Percentiles rank a stretch among this genome's conserved stretches.
Conservation (phyloP, 2,329 filamentous ascomycete species). For the Mycosphaerella arachidis region DNA sequence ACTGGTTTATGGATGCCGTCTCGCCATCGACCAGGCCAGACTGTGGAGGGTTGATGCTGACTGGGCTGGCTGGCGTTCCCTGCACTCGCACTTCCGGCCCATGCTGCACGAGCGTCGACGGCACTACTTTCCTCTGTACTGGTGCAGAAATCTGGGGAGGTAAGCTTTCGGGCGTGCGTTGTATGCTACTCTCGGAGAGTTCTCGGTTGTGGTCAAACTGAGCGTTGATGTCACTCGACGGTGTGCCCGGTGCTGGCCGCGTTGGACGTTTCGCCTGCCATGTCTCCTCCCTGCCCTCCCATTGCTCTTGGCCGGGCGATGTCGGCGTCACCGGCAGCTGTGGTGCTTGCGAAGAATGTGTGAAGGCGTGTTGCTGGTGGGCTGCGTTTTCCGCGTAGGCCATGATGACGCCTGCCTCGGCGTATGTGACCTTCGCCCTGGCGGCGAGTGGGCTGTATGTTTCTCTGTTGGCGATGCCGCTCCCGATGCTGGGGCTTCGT, state of each 20-base stretch:
- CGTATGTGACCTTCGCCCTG: background rate
- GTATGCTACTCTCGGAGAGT: slow-evolving; percentile 16
- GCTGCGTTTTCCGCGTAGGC: slow-evolving; percentile 3
- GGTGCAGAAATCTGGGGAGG: slow-evolving; percentile 5
- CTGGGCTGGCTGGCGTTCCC: slow-evolving; percentile 31
- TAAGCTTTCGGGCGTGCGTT: slow-evolving; percentile 4
- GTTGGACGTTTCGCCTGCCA: background rate
- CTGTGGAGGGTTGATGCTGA: slow-evolving; percentile 31
- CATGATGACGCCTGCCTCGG: slow-evolving; percentile 1
- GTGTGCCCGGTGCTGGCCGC: slow-evolving; percentile 8
- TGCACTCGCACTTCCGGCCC: slow-evolving; percentile 30
- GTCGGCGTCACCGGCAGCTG: slow-evolving; percentile 3
- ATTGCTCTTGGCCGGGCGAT: slow-evolving; percentile 6
- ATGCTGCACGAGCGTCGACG: slow-evolving; percentile 2
- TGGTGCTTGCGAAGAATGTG: background rate
- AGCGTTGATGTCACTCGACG: slow-evolving; percentile 4
- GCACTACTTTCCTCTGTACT: background rate
- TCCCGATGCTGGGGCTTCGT: background rate
- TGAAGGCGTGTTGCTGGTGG: slow-evolving; percentile 1
- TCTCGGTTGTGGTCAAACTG: slow-evolving; percentile 13
- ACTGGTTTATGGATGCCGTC: slow-evolving; percentile 24
- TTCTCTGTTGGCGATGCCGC: background rate
- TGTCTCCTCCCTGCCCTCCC: slow-evolving; percentile 5
- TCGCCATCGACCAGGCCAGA: slow-evolving; percentile 28
- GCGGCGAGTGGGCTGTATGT: background rate